A percentile compares a stretch with the other conserved stretches of the same genome.
Conservation (phyloP, 2,329 filamentous ascomycete species). For the Aspergillus ustus region DNA sequence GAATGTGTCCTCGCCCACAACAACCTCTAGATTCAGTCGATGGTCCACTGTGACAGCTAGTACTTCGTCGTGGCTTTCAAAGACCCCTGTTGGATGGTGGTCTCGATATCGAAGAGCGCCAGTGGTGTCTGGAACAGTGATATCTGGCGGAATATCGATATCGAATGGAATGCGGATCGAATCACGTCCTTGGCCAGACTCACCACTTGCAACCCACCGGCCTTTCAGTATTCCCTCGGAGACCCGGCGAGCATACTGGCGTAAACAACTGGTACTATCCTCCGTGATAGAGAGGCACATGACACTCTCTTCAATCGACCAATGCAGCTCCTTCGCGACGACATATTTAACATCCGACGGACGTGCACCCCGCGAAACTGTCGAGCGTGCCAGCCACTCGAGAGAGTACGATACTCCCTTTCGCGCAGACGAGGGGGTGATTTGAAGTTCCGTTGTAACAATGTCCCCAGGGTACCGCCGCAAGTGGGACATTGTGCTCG, state of each 20-base stretch:
- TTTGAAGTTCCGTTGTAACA: neutral
- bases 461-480: neutral
- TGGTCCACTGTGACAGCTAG: neutral
- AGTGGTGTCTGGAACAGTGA: neutral
- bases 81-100: neutral
- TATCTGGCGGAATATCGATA: neutral
- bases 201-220: neutral
- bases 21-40: neutral
- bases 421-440: neutral
- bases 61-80: neutral
- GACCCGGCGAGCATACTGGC: neutral
- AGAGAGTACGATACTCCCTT: neutral
- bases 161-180: neutral
- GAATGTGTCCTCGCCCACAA: constrained; percentile 2
- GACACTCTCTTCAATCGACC: neutral
- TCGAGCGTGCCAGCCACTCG: neutral
- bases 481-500: neutral
- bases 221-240: neutral
- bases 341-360: neutral
- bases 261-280: neutral
- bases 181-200: neutral
- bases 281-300: neutral
- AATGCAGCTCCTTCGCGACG: neutral
- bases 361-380: neutral
- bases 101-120: neutral